Evolutionary conservation across 305 asterid species (phyloP).

Genomic region (Petunia hybrid): DNA sequence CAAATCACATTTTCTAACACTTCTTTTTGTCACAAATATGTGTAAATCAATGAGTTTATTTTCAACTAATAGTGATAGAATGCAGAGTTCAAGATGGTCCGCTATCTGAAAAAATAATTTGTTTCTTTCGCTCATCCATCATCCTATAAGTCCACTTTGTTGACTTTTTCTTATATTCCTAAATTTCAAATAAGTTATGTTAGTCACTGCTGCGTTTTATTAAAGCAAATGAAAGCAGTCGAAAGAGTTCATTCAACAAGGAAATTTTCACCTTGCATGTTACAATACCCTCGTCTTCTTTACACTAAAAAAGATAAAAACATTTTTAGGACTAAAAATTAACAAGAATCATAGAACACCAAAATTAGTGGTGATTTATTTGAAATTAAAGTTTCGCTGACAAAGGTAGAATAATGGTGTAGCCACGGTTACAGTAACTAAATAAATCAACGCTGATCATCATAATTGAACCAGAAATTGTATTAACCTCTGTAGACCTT

Average conservation of each 20-base stretch:
- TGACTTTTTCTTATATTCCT: neutral
- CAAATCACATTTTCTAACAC: neutral
- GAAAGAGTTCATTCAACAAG: neutral
- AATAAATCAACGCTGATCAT: neutral
- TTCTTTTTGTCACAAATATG: neutral
- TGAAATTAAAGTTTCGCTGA: neutral
- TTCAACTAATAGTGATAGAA: neutral
- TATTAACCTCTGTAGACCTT: neutral
- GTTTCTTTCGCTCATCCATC: neutral
- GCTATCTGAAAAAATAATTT: neutral
- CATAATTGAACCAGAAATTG: neutral
- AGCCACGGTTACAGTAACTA: neutral
- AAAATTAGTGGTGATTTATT: neutral
- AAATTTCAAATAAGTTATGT: neutral
- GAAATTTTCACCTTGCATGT: neutral
- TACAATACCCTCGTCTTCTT: neutral
- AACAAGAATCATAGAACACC: neutral
- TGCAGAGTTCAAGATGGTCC: constrained; percentile 12
- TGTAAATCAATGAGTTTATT: neutral
- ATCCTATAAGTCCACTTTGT: neutral
- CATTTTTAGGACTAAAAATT: neutral
- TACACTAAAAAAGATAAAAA: neutral
- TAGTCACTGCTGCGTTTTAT: neutral
- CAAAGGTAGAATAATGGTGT: neutral
- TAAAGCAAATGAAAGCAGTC: constrained; percentile 17